Evolutionary conservation across 2,329 filamentous ascomycete genomes (phyloP).

Genomic region (Penicillium thymicola): DNA sequence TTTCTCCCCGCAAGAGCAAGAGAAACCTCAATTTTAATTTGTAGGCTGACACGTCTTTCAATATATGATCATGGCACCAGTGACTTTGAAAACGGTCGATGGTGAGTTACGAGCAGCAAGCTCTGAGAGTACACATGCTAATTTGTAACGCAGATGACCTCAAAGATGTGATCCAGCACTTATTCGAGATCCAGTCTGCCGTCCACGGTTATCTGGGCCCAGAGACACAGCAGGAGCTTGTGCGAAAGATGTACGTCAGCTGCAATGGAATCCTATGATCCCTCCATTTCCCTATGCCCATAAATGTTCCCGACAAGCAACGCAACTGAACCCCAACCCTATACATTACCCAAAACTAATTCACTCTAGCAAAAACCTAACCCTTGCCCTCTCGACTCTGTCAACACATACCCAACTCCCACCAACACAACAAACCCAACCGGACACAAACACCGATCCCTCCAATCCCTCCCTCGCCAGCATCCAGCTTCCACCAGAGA

Average conservation of each 20-base stretch:
- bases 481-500: conserved; percentile 58
- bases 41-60: background rate
- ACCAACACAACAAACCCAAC: conserved; percentile 8
- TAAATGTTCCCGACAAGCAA: background rate
- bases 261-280: background rate
- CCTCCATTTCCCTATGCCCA: background rate
- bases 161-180: conserved; percentile 60
- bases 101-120: conserved; percentile 6
- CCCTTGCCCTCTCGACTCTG: conserved; percentile 54
- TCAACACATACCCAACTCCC: conserved; percentile 38
- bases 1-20: conserved; percentile 9
- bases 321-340: background rate
- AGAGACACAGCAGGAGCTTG: conserved; percentile 56
- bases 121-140: background rate
- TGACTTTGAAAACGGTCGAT: conserved; percentile 23
- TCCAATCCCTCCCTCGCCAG: conserved; percentile 47
- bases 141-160: conserved; percentile 47
- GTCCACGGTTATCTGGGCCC: conserved; percentile 58
- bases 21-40: conserved; percentile 3
- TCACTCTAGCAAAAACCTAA: conserved; percentile 47
- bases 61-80: conserved; percentile 17
- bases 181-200: conserved; percentile 60
- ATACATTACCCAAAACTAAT: conserved; percentile 3
- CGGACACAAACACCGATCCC: conserved; percentile 30
- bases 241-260: conserved; percentile 52